A percentile compares a stretch with the other conserved stretches of the same genome.
These are phyloP conservation scores for Camillea tinctor DNA, from an alignment of 2,329 filamentous ascomycete genomes.

Conservation along the genomic window DNA sequence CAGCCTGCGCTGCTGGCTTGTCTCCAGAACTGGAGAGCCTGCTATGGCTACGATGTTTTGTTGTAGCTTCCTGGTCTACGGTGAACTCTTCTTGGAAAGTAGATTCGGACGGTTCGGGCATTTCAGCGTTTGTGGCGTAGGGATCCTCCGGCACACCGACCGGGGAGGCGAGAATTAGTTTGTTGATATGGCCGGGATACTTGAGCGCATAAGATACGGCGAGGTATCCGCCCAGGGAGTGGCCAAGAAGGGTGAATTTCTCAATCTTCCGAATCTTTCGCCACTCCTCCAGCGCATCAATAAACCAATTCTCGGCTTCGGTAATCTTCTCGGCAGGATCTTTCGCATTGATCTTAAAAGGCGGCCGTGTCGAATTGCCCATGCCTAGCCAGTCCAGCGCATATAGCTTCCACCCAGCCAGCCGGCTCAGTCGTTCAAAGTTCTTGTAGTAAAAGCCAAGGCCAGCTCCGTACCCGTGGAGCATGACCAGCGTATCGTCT, in stretches of 20 bases:
- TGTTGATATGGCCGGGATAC: slow-evolving; percentile 91
- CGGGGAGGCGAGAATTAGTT: slow-evolving; percentile 90
- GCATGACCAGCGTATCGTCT: slow-evolving; percentile 87
- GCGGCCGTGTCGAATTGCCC: slow-evolving; percentile 81
- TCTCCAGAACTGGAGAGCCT: slow-evolving; percentile 41
- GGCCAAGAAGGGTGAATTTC: slow-evolving; percentile 87
- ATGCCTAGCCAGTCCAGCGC: slow-evolving; percentile 94
- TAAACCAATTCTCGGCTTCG: slow-evolving; percentile 93
- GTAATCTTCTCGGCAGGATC: slow-evolving; percentile 74
- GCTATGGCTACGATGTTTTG: slow-evolving; percentile 25
- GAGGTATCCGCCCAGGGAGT: slow-evolving; percentile 92
- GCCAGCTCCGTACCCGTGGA: slow-evolving; percentile 95
- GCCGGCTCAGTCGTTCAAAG: slow-evolving; percentile 80
- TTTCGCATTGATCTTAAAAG: slow-evolving; percentile 83
- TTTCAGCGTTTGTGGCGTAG: slow-evolving; percentile 75
- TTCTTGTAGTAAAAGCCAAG: slow-evolving; percentile 99
- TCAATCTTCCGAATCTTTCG: slow-evolving; percentile 84
- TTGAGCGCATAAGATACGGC: slow-evolving; percentile 94
- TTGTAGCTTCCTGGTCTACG: slow-evolving; percentile 61
- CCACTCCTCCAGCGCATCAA: slow-evolving; percentile 97
- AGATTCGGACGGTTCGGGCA: slow-evolving; percentile 75
- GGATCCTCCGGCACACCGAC: slow-evolving; percentile 95
- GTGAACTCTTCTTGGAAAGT: slow-evolving; percentile 75
- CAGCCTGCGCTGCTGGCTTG: slow-evolving; percentile 25
- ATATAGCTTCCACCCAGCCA: slow-evolving; percentile 82